Conservation (phyloP, 495 filamentous ascomycete genomes). For the Friedmanniomyces simplex region DNA sequence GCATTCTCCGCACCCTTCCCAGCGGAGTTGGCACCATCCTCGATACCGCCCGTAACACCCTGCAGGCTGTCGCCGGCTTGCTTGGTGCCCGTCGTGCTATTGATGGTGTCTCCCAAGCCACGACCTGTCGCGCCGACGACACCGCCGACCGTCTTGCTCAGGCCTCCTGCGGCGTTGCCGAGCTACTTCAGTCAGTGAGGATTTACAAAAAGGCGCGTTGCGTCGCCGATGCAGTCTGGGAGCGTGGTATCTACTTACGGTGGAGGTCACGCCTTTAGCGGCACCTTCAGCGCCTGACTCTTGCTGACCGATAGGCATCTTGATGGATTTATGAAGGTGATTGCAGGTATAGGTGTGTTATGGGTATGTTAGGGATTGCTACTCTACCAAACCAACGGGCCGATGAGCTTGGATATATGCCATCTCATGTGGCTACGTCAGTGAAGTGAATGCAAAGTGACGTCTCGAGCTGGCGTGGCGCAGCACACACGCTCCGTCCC, state of each 20-base stretch:
- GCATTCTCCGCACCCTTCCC: conserved; percentile 21
- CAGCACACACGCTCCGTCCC: not conserved
- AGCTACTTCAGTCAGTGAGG: not conserved
- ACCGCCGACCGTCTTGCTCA: conserved; percentile 11
- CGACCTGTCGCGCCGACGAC: conserved; percentile 11
- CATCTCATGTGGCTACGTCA: not conserved
- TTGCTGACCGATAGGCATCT: conserved; percentile 10
- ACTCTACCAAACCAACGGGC: not conserved
- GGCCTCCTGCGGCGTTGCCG: conserved; percentile 15
- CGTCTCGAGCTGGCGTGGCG: not conserved
- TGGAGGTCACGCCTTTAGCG: conserved; percentile 20
- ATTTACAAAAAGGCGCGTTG: no score
- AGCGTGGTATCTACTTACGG: no score
- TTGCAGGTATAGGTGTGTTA: not conserved
- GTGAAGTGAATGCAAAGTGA: not conserved
- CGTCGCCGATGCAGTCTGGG: no score
- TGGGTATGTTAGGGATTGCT: not conserved
- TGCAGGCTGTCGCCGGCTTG: conserved; percentile 15
- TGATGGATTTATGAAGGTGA: not conserved
- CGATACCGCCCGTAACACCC: conserved; percentile 12
- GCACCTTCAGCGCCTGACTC: conserved; percentile 15
- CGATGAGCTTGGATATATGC: not conserved
- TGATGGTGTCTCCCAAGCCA: conserved; percentile 17
- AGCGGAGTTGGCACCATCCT: conserved; percentile 3
- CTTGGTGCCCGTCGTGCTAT: conserved; percentile 18